A percentile compares a stretch with the other conserved stretches of the same genome.
Conservation (phyloP, 176 grass and related monocot species). For the Cenchrus americanus region DNA sequence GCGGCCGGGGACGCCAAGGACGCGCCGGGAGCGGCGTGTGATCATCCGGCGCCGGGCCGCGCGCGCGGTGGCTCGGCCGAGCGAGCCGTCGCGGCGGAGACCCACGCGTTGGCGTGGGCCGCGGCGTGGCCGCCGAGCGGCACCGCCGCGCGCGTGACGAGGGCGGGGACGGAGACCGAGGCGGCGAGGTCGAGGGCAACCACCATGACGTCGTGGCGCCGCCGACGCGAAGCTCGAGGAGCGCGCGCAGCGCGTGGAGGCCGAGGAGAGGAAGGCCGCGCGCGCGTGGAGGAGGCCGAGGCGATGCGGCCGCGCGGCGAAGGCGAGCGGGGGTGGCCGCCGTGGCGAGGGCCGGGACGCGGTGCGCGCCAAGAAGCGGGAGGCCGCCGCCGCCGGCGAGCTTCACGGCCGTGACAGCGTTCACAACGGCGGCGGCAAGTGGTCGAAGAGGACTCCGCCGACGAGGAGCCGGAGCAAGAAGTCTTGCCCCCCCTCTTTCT, state of each 20-base stretch:
- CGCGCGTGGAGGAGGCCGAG: conserved; percentile 40
- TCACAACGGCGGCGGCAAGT: background rate
- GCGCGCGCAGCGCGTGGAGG: conserved; percentile 16
- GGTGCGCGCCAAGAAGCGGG: conserved; percentile 30
- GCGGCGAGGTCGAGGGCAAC: background rate
- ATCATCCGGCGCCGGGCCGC: conserved; percentile 39
- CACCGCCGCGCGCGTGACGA: background rate
- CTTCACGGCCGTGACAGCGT: background rate
- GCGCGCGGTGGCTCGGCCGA: conserved; percentile 41
- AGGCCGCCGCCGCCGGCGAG: background rate
- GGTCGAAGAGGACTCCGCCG: background rate
- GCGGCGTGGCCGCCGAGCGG: conserved; percentile 15
- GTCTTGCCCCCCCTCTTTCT: background rate
- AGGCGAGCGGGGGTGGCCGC: conserved; percentile 44
- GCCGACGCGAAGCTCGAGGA: conserved; percentile 37
- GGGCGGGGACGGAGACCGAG: background rate
- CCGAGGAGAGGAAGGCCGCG: conserved; percentile 37
- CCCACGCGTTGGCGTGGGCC: conserved; percentile 43
- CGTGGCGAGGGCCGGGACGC: conserved; percentile 31
- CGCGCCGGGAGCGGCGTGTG: conserved; percentile 37
- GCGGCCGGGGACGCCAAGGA: conserved; percentile 26
- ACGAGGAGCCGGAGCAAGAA: background rate
- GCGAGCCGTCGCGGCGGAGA: conserved; percentile 44
- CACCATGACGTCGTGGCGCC: conserved; percentile 42
- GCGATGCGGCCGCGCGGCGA: conserved; percentile 23